Base-by-base conservation (phyloP, 495 filamentous ascomycete genomes). In the Haplographium delicatum region DNA sequence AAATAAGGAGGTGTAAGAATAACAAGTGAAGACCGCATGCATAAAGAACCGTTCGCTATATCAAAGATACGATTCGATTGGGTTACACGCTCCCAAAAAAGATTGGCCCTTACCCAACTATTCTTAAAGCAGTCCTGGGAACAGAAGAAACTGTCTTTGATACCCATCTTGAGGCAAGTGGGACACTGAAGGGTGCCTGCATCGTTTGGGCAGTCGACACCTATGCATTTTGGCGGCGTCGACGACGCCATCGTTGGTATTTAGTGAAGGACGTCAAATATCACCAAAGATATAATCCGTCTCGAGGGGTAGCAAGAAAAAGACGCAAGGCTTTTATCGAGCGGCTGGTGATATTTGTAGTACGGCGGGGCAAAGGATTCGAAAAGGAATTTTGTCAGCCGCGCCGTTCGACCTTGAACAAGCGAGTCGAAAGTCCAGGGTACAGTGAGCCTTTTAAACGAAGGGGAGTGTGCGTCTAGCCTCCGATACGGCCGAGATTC, bases 61-160 rank as follows among this genome's bases (percentile, higher is more conserved):
- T n/a, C n/a, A n/a, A n/a, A n/a, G n/a, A n/a, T n/a, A n/a, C n/a
- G n/a, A n/a, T n/a, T n/a, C n/a, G n/a, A n/a, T n/a, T n/a, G n/a
- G n/a, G n/a, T n/a, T n/a, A n/a, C n/a, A n/a, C n/a, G n/a, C n/a
- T n/a, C n/a, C n/a, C n/a, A n/a, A n/a, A n/a, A n/a, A n/a, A n/a
- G n/a, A n/a, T n/a, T 5, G 4, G 4, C 44, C 60, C 84, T 63
- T 80, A 97, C 93, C 93, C 93, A 98, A 72, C 88, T 97, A 63
- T 81, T 81, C 75, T 96, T 97, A 72, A 98, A 98, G 76, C 93
- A 98, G 61, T 97, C 94, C 64, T 98, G 94, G 9, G 89, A 89
- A 73, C 93, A 98, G 74, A 97, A 98, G 67, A 80, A 95, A 70
- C 88, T 93, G 63, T 91, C 88, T 61, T 86, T 91, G 54, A 79